Evolutionary conservation across 768 basidiomycete species (phyloP), one percentile per base, ranked within the genome.

Genomic region (Rubroboletus pulcherrimus): DNA sequence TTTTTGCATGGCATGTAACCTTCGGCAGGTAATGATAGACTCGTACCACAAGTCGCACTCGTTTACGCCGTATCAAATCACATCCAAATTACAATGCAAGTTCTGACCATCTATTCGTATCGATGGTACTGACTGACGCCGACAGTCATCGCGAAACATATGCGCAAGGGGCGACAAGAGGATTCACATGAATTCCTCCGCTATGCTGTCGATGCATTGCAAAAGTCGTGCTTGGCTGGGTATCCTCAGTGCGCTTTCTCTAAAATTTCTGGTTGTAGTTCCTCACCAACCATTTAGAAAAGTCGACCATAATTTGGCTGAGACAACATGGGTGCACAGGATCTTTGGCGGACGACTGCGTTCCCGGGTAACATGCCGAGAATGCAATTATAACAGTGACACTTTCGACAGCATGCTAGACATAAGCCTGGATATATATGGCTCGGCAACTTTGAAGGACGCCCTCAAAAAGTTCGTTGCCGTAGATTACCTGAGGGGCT

Each of bases 121-220:
- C 55, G 38, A 61, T 10, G 31, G 46, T 46, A 29, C 41, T 63
- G 42, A 53, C 38, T 26, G 34, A 53, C 33, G n/a, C 41, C 34
- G 35, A 41, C 47, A 98, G 93, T 78, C 8, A 94, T 98, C 56
- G 94, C 94, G 15, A 94, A 93, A 69, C 86, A 91, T 64, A 85
- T 98, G 84, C 84, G 87, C 40, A 82, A 75, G 72, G 93, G 92
- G n/a, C 77, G 93, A 62, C 97, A 99, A 70, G 97, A 99, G 68
- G 97, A 99, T 69, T 86, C 97, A 9, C 97, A 99, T 68, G 97
- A 99, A 72, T 98, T 98, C 67, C 84, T 99, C 47, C 86, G 97
- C 33, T 97, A 95, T 71, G 86, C 87, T 19, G 85, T 98, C 31
- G 97, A 99, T 65, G 89, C 87, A 29, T 73, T 98, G 50, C 97